Percentiles rank a stretch among this genome's conserved stretches.
phyloP scores from a whole-genome alignment of 129 eudicot species.

The Chrysanthemum lavandulifolium region DNA sequence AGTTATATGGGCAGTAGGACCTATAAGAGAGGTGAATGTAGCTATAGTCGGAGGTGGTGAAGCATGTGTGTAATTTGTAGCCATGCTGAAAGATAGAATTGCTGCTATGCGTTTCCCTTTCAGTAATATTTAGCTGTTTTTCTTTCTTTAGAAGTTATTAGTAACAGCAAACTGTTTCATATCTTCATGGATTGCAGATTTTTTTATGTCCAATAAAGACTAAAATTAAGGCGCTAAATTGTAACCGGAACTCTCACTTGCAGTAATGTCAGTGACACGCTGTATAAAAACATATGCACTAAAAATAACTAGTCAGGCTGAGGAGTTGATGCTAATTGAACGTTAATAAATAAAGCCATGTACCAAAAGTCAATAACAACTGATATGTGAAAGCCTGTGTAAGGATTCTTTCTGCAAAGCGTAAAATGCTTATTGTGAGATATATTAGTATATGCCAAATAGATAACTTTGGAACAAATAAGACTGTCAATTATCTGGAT shows the following conservation, averaged over 20 bases:
- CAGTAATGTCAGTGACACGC: neutral
- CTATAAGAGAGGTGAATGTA: constrained; percentile 6
- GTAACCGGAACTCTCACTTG: neutral
- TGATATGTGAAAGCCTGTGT: neutral
- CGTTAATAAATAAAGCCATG: constrained; percentile 6
- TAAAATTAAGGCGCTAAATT: neutral
- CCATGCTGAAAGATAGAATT: neutral
- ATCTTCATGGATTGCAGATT: neutral
- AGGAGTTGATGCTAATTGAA: neutral
- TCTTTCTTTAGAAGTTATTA: neutral
- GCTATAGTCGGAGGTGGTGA: neutral
- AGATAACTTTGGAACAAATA: neutral
- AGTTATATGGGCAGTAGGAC: neutral
- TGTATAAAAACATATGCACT: neutral
- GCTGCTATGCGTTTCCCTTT: neutral
- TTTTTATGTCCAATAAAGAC: neutral
- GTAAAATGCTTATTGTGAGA: neutral
- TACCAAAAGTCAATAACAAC: constrained; percentile 14
- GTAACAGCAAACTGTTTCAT: neutral
- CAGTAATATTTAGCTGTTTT: neutral
- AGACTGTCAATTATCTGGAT: neutral
- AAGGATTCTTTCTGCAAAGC: too few species aligned
- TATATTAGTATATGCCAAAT: constrained; percentile 7
- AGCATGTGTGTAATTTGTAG: constrained; percentile 1
- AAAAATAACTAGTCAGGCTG: constrained; percentile 1